Evolutionary conservation across 306 rosid species (phyloP).

Genomic region (Dalbergia cochinchinensis): DNA sequence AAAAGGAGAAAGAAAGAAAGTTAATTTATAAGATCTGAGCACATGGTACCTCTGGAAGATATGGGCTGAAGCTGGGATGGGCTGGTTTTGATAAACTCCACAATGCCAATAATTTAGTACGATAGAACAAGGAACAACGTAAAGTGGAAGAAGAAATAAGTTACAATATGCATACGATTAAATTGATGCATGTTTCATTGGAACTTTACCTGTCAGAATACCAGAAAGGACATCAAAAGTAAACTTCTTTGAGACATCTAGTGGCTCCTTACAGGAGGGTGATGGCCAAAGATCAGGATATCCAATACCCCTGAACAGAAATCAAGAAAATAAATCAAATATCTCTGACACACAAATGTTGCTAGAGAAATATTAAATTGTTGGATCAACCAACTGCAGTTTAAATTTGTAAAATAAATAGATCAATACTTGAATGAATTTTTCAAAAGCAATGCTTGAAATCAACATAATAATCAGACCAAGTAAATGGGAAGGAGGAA

Average conservation of each 20-base stretch:
- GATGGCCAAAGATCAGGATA: constrained; percentile 98
- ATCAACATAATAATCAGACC: background rate
- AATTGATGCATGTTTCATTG: constrained; percentile 19
- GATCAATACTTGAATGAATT: constrained; percentile 1
- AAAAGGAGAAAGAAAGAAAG: constrained; percentile 27
- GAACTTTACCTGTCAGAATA: constrained; percentile 78
- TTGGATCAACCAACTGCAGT: constrained; percentile 16
- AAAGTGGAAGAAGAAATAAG: constrained; percentile 24
- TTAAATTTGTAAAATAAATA: constrained; percentile 20
- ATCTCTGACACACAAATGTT: background rate
- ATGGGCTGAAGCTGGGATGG: constrained; percentile 8
- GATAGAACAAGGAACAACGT: background rate
- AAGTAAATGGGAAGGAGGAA: background rate
- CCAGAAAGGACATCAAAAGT: constrained; percentile 89
- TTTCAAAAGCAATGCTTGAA: constrained; percentile 1
- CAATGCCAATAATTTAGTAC: constrained; percentile 4
- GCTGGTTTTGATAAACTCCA: constrained; percentile 33
- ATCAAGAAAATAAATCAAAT: constrained; percentile 24
- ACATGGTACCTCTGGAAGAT: background rate
- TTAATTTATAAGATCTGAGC: constrained; percentile 5
- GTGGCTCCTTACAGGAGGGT: constrained; percentile 82
- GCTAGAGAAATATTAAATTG: constrained; percentile 10
- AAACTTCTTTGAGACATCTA: constrained; percentile 84
- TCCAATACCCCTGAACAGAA: constrained; percentile 80
- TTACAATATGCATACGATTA: constrained; percentile 12